Percentiles rank a stretch among this genome's conserved stretches.
Evolutionary conservation across 495 filamentous ascomycete species (phyloP).

Genomic region (Rhypophila decipiens): DNA sequence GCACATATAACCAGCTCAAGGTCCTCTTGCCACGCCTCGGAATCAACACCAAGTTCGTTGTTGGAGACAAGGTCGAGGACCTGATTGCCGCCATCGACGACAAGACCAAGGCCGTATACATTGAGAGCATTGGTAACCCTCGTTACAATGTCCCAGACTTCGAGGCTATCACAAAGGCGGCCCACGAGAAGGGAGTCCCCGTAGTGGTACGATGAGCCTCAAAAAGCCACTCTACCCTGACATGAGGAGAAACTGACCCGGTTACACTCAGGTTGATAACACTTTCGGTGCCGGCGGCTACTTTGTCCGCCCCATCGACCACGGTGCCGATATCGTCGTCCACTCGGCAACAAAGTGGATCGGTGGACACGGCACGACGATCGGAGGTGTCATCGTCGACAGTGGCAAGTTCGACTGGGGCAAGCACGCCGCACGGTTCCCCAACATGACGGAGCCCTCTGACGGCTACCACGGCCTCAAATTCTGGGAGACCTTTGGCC

Average conservation of each 20-base stretch:
- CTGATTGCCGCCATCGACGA: conserved; percentile 86
- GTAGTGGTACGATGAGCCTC: conserved; percentile 58
- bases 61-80: conserved; percentile 75
- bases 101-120: conserved; percentile 90
- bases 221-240: neutral
- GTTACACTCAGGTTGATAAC: conserved; percentile 73
- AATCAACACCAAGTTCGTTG: conserved; percentile 84
- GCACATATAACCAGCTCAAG: conserved; percentile 98
- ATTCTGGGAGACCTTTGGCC: conserved; percentile 94
- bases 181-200: conserved; percentile 75
- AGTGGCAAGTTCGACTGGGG: conserved; percentile 97
- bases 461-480: conserved; percentile 94
- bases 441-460: conserved; percentile 85
- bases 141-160: conserved; percentile 91
- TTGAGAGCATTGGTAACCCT: conserved; percentile 95
- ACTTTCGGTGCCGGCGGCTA: conserved; percentile 97
- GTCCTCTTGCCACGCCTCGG: conserved; percentile 82
- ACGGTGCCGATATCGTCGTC: conserved; percentile 91
- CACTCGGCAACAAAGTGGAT: conserved; percentile 99
- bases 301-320: conserved; percentile 81
- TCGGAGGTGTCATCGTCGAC: conserved; percentile 85
- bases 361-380: conserved; percentile 93
- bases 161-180: conserved; percentile 72
- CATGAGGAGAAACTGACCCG: conserved; percentile 4
- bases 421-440: conserved; percentile 79